These are phyloP conservation scores for Silene conica DNA, from an alignment of 148 eudicot genomes.

Conservation along the genomic window DNA sequence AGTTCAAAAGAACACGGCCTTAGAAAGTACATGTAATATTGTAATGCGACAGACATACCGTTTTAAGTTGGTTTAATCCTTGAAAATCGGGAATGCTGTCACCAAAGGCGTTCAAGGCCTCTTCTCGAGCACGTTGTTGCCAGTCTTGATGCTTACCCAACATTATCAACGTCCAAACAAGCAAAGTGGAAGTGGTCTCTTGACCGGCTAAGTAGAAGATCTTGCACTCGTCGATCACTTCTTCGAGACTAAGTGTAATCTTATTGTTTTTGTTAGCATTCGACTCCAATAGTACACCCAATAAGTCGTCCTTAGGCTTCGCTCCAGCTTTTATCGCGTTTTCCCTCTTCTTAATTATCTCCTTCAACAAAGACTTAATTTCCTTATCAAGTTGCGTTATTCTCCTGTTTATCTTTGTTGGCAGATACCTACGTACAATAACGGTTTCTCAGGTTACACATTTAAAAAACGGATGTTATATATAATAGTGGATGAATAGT, in stretches of 20 bases:
- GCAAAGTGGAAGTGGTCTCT: slow-evolving; percentile 30
- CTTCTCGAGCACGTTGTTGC: slow-evolving; percentile 37
- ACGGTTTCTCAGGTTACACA: too few species aligned
- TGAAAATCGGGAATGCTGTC: slow-evolving; percentile 21
- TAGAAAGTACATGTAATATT: background rate
- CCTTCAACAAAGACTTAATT: slow-evolving; percentile 9
- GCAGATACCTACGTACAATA: slow-evolving; percentile 18
- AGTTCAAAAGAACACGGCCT: too few species aligned
- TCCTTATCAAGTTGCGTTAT: slow-evolving; percentile 9
- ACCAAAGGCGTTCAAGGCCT: slow-evolving; percentile 24
- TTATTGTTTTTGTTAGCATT: background rate
- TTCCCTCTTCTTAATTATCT: slow-evolving; percentile 21
- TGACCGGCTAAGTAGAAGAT: slow-evolving; percentile 31
- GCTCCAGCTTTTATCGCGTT: slow-evolving; percentile 18
- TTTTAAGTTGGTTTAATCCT: slow-evolving; percentile 18
- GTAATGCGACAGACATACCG: background rate
- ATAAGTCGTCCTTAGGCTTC: slow-evolving; percentile 13
- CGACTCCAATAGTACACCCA: slow-evolving; percentile 26
- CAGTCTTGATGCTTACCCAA: slow-evolving; percentile 27
- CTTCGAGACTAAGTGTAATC: slow-evolving; percentile 14
- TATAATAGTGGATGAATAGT: background rate
- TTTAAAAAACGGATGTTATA: background rate
- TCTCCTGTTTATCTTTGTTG: slow-evolving; percentile 24
- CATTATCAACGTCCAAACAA: slow-evolving; percentile 32
- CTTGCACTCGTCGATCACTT: slow-evolving; percentile 31